These are phyloP conservation scores for Paxillus rubicundulus DNA, from an alignment of 768 basidiomycete genomes.

Conservation along the genomic window DNA sequence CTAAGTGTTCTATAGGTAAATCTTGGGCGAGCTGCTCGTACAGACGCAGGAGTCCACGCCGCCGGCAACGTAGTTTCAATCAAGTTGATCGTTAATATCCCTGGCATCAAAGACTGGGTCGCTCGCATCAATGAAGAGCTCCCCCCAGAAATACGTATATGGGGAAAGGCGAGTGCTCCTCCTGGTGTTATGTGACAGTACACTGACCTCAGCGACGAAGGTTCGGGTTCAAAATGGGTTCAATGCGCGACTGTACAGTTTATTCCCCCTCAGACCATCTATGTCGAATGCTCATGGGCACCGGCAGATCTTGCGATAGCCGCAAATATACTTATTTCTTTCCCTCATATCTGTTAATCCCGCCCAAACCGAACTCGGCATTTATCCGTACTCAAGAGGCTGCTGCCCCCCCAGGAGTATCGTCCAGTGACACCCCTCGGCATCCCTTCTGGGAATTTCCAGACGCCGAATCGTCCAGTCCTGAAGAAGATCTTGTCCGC, in stretches of 20 bases:
- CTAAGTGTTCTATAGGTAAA: conserved; percentile 53
- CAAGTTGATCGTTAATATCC: conserved; percentile 81
- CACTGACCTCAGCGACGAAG: conserved; percentile 31
- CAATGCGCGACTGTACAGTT: conserved; percentile 66
- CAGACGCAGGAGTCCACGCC: conserved; percentile 97
- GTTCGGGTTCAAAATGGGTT: conserved; percentile 77
- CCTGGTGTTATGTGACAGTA: not conserved
- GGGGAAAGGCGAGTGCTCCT: conserved; percentile 68
- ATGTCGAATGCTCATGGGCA: not conserved
- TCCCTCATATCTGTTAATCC: conserved; percentile 88
- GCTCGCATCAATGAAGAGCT: conserved; percentile 78
- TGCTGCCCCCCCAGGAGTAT: conserved; percentile 18
- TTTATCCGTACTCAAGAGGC: conserved; percentile 47
- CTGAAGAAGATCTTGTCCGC: conserved; percentile 58
- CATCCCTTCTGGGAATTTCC: conserved; percentile 64
- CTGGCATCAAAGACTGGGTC: conserved; percentile 68
- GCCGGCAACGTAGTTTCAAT: conserved; percentile 92
- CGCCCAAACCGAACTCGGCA: conserved; percentile 76
- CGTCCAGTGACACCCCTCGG: conserved; percentile 19
- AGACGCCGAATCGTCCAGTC: conserved; percentile 36
- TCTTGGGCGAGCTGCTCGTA: conserved; percentile 86
- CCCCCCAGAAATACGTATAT: conserved; percentile 90
- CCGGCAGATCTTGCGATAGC: conserved; percentile 79
- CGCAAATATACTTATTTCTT: conserved; percentile 98
- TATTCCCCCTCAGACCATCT: not conserved